Evolutionary conservation across 2,329 filamentous ascomycete species (phyloP).

Genomic region (Coniella lustricola): DNA sequence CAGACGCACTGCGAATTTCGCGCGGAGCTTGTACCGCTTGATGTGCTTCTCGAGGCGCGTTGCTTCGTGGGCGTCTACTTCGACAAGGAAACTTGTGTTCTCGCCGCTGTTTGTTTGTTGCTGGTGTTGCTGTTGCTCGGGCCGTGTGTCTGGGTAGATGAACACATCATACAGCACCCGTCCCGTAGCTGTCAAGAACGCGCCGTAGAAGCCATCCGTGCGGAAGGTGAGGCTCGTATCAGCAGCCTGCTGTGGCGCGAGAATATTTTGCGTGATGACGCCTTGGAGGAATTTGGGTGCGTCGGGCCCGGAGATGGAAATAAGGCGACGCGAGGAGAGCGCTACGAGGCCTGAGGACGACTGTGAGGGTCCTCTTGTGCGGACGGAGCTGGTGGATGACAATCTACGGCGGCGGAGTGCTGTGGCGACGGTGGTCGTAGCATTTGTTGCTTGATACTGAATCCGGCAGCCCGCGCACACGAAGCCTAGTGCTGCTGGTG

Average conservation of each 20-base stretch:
- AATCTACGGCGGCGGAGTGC: neutral
- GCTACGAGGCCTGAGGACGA: constrained; percentile 37
- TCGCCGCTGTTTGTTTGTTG: constrained; percentile 25
- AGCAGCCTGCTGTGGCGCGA: constrained; percentile 26
- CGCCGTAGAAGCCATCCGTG: constrained; percentile 62
- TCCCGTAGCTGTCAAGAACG: constrained; percentile 80
- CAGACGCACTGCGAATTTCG: constrained; percentile 65
- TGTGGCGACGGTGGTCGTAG: neutral
- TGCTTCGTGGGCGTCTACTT: constrained; percentile 67
- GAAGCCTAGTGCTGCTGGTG: constrained; percentile 1
- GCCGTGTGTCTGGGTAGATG: constrained; percentile 59
- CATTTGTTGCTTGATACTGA: neutral
- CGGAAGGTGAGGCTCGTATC: constrained; percentile 21
- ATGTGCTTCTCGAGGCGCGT: constrained; percentile 62
- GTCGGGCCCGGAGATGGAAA: constrained; percentile 73
- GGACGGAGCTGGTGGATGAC: neutral
- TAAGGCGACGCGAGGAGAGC: constrained; percentile 69
- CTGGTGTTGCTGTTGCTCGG: constrained; percentile 20
- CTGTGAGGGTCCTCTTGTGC: constrained; percentile 12
- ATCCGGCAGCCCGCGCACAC: constrained; percentile 12
- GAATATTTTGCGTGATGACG: constrained; percentile 68
- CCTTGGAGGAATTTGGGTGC: constrained; percentile 82
- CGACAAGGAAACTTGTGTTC: constrained; percentile 59
- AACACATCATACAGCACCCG: constrained; percentile 85
- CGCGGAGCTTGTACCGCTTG: constrained; percentile 76